These are phyloP conservation scores for Thinopyrum elongatum DNA, from an alignment of 176 grass and related monocot genomes.

Conservation along the genomic window DNA sequence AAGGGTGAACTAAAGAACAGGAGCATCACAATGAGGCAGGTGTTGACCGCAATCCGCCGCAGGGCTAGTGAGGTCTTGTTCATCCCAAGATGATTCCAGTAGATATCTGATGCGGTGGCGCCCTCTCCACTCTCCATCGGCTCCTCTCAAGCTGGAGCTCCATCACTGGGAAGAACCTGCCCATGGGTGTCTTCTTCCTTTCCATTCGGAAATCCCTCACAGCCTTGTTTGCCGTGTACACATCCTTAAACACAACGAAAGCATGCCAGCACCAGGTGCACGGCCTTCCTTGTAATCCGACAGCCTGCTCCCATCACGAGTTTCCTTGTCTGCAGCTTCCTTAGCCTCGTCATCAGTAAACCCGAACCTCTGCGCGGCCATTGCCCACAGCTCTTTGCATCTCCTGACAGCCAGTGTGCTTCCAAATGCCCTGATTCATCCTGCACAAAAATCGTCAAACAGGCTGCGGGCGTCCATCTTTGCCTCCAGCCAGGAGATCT, in stretches of 20 bases:
- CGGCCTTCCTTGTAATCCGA: constrained; percentile 76
- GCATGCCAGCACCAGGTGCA: constrained; percentile 79
- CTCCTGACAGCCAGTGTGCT: constrained; percentile 51
- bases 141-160: constrained; percentile 90
- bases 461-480: constrained; percentile 56
- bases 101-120: constrained; percentile 92
- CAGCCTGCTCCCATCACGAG: constrained; percentile 63
- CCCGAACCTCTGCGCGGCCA: constrained; percentile 47
- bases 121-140: constrained; percentile 90
- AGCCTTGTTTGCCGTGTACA: constrained; percentile 92
- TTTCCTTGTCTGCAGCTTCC: constrained; percentile 72
- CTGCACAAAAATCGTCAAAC: constrained; percentile 35
- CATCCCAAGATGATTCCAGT: constrained; percentile 96
- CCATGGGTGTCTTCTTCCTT: constrained; percentile 68
- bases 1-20: constrained; percentile 95
- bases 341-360: constrained; percentile 74
- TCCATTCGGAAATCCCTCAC: constrained; percentile 90
- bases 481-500: constrained; percentile 92
- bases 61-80: constrained; percentile 71
- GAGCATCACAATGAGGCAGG: constrained; percentile 90
- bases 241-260: constrained; percentile 94
- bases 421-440: background rate
- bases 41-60: constrained; percentile 79
- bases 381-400: constrained; percentile 54
- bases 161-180: constrained; percentile 86